Conservation (phyloP, 495 filamentous ascomycete genomes). For the Chlorociboria aeruginascens region DNA sequence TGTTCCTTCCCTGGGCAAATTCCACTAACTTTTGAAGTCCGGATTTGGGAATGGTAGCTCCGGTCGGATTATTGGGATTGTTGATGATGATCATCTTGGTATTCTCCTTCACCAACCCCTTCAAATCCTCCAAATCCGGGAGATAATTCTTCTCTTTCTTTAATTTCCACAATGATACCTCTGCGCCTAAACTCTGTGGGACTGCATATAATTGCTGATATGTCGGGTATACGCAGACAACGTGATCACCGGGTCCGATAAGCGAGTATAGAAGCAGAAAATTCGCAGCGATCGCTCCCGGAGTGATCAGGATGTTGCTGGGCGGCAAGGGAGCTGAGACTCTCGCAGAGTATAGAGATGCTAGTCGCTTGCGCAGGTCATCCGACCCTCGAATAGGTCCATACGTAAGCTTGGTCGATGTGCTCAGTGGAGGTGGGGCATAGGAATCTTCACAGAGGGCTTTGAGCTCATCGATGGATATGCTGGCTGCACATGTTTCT, state of each 20-base stretch:
- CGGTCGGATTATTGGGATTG: slow-evolving; percentile 86
- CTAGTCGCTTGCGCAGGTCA: slow-evolving; percentile 47
- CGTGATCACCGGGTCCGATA: slow-evolving; percentile 71
- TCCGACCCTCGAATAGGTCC: slow-evolving; percentile 60
- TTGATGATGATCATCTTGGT: slow-evolving; percentile 59
- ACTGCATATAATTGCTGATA: slow-evolving; percentile 82
- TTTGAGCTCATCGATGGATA: slow-evolving; percentile 63
- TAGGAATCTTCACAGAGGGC: slow-evolving; percentile 42
- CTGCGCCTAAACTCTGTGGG: slow-evolving; percentile 64
- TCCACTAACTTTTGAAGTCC: slow-evolving; percentile 50
- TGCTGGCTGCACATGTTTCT: slow-evolving; percentile 74
- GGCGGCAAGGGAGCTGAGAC: slow-evolving; percentile 37
- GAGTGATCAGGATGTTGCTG: slow-evolving; percentile 64
- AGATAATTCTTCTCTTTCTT: slow-evolving; percentile 52
- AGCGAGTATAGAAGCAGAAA: slow-evolving; percentile 65
- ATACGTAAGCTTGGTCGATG: slow-evolving; percentile 49
- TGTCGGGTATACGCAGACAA: slow-evolving; percentile 80
- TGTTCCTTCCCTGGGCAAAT: slow-evolving; percentile 47
- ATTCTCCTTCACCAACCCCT: slow-evolving; percentile 54
- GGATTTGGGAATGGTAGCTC: slow-evolving; percentile 51
- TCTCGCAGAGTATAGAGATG: slow-evolving; percentile 50
- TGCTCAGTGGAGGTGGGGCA: slow-evolving; percentile 19
- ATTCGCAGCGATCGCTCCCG: slow-evolving; percentile 78
- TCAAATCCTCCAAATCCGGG: slow-evolving; percentile 55
- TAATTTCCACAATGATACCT: slow-evolving; percentile 71